Percentiles rank a stretch among this genome's conserved stretches.
Evolutionary conservation across 306 rosid species (phyloP).

Genomic region (Crotalaria pallida): DNA sequence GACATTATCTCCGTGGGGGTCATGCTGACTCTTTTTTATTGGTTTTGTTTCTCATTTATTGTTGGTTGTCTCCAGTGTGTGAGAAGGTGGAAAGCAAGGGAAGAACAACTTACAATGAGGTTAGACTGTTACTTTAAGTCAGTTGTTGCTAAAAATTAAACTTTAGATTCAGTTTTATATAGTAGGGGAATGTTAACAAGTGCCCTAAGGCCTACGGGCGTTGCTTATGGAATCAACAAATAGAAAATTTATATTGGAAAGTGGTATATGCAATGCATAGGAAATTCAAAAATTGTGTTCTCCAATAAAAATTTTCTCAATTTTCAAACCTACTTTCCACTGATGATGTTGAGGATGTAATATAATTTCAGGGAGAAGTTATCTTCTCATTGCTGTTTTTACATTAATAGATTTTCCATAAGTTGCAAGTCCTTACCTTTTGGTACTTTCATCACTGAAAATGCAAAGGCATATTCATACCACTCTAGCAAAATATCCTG

Average conservation of each 20-base stretch:
- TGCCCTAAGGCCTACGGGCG: no score
- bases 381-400: not conserved
- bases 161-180: not conserved
- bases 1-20: not conserved
- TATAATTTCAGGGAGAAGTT: not conserved
- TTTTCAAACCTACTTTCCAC: not conserved
- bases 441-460: not conserved
- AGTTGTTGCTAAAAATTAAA: not conserved
- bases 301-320: no score
- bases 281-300: no score
- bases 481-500: not conserved
- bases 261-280: no score
- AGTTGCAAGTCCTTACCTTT: not conserved
- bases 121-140: slow-evolving; percentile 33
- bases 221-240: no score
- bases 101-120: slow-evolving; percentile 95
- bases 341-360: not conserved
- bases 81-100: slow-evolving; percentile 99
- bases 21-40: not conserved
- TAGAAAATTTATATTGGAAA: no score
- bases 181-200: no score
- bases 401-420: not conserved
- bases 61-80: slow-evolving; percentile 58
- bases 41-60: slow-evolving; percentile 22
- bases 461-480: not conserved